A percentile compares a stretch with the other conserved stretches of the same genome.
Evolutionary conservation across 2,329 filamentous ascomycete genomes (phyloP).

Genomic region (Fusarium beomiforme): DNA sequence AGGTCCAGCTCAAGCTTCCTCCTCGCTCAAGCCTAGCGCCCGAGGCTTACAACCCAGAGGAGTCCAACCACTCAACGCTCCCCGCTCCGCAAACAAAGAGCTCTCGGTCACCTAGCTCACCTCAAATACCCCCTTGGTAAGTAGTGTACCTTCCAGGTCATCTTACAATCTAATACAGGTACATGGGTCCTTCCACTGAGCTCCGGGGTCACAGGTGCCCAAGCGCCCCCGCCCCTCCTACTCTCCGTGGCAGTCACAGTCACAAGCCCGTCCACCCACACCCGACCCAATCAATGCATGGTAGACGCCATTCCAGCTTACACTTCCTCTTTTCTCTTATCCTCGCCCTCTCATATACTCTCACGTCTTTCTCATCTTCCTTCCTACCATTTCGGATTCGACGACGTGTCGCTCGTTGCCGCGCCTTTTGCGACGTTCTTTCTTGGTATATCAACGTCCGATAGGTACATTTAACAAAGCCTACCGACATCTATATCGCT

Average conservation of each 20-base stretch:
- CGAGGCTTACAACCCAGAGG: slow-evolving; percentile 22
- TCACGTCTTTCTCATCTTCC: slow-evolving; percentile 22
- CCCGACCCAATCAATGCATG: slow-evolving; percentile 32
- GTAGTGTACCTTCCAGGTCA: too few relatives aligned
- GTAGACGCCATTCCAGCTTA: slow-evolving; percentile 30
- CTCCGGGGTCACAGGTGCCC: slow-evolving; percentile 31
- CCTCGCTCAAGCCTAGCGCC: slow-evolving; percentile 10
- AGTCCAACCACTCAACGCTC: slow-evolving; percentile 22
- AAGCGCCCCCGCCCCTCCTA: slow-evolving; percentile 31
- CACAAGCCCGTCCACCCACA: slow-evolving; percentile 32
- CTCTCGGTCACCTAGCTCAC: not conserved
- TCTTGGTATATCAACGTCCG: slow-evolving; percentile 4
- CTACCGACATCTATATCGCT: slow-evolving; percentile 2
- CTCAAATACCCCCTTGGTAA: too few relatives aligned
- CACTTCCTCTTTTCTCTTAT: slow-evolving; percentile 21
- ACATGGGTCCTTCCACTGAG: slow-evolving; percentile 26
- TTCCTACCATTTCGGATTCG: slow-evolving; percentile 34
- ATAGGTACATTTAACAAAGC: slow-evolving; percentile 6
- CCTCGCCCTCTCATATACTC: slow-evolving; percentile 28
- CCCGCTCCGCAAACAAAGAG: slow-evolving; percentile 14
- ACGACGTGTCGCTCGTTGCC: slow-evolving; percentile 42
- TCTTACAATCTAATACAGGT: too few relatives aligned
- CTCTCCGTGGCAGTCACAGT: slow-evolving; percentile 24
- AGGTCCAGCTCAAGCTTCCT: slow-evolving; percentile 12
- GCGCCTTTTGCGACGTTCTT: slow-evolving; percentile 26